Percentiles rank a stretch among this genome's conserved stretches.
These are phyloP conservation scores for Pseudocercospora crystallina DNA, from an alignment of 2,329 filamentous ascomycete genomes.

Conservation along the genomic window DNA sequence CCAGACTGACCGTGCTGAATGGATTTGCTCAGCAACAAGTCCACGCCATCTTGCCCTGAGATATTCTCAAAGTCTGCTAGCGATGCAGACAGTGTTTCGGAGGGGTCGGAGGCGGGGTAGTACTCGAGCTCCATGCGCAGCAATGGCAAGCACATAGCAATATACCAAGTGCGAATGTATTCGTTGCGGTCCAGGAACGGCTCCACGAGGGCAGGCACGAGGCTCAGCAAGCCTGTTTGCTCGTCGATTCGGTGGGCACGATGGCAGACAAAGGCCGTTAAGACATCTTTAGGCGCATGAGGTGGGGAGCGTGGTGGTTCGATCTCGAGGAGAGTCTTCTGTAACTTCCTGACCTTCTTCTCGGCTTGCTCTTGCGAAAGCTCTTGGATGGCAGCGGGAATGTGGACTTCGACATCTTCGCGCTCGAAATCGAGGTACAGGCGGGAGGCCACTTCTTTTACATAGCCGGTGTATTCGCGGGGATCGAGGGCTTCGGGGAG, in stretches of 20 bases:
- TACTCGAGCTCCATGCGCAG: slow-evolving; percentile 69
- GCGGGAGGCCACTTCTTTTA: slow-evolving; percentile 57
- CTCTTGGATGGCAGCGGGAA: slow-evolving; percentile 52
- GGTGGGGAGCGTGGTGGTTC: slow-evolving; percentile 49
- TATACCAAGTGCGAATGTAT: slow-evolving; percentile 65
- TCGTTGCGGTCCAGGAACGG: slow-evolving; percentile 66
- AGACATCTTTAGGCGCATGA: slow-evolving; percentile 53
- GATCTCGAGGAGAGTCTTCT: slow-evolving; percentile 55
- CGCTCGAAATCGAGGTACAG: slow-evolving; percentile 44
- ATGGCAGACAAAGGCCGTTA: slow-evolving; percentile 66
- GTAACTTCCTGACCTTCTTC: slow-evolving; percentile 64
- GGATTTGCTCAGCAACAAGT: slow-evolving; percentile 58
- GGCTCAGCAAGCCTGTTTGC: slow-evolving; percentile 69
- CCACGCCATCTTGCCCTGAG: slow-evolving; percentile 59
- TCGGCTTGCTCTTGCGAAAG: slow-evolving; percentile 64
- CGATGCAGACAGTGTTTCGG: slow-evolving; percentile 56
- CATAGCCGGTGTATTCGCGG: slow-evolving; percentile 60
- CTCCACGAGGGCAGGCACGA: slow-evolving; percentile 64
- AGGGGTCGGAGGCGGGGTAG: slow-evolving; percentile 51
- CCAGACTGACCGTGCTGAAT: slow-evolving; percentile 38
- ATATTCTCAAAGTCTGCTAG: slow-evolving; percentile 65
- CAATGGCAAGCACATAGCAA: slow-evolving; percentile 68
- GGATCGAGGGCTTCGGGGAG: slow-evolving; percentile 71
- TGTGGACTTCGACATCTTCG: slow-evolving; percentile 52
- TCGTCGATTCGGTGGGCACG: slow-evolving; percentile 68